phyloP scores from a whole-genome alignment of 352 stramenopile genomes.

The Pythium insidiosum region DNA sequence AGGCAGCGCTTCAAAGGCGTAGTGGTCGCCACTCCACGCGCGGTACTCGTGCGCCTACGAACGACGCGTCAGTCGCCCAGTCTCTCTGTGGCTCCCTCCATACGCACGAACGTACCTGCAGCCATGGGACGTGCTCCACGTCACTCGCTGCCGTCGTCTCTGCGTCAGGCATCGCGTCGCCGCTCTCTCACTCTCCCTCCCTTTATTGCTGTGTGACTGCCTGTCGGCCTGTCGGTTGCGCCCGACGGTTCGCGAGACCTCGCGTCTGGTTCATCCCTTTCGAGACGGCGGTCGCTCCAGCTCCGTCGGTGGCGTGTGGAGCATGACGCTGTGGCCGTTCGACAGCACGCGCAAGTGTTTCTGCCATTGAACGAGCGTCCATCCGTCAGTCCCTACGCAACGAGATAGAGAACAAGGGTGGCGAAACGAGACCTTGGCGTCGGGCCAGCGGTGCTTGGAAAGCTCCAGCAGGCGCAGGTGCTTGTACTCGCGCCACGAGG shows the following conservation, averaged over 20 bases:
- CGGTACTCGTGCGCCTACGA: slow-evolving; percentile 31
- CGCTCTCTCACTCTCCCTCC: too few species aligned
- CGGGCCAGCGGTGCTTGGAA: slow-evolving; percentile 58
- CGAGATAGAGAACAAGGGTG: too few species aligned
- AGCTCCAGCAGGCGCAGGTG: slow-evolving; percentile 55
- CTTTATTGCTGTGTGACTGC: too few species aligned
- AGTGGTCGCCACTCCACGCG: slow-evolving; percentile 28
- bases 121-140: slow-evolving; percentile 12
- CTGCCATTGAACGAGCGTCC: slow-evolving; percentile 9
- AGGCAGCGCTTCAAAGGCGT: too few species aligned
- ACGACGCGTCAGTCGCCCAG: too few species aligned
- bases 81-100: too few species aligned
- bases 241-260: too few species aligned
- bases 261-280: too few species aligned
- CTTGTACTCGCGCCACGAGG: slow-evolving; percentile 63
- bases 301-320: too few species aligned
- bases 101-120: too few species aligned
- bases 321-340: slow-evolving; percentile 75
- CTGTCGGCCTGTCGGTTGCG: too few species aligned
- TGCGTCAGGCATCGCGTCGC: slow-evolving; percentile 4
- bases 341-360: slow-evolving; percentile 54
- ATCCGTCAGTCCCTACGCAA: slow-evolving; percentile 1
- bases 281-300: too few species aligned
- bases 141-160: neutral
- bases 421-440: slow-evolving; percentile 59